Percentiles rank a stretch among this genome's conserved stretches.
These are phyloP conservation scores for Lagenidium sp. DNA, from an alignment of 352 stramenopile genomes.

Conservation along the genomic window DNA sequence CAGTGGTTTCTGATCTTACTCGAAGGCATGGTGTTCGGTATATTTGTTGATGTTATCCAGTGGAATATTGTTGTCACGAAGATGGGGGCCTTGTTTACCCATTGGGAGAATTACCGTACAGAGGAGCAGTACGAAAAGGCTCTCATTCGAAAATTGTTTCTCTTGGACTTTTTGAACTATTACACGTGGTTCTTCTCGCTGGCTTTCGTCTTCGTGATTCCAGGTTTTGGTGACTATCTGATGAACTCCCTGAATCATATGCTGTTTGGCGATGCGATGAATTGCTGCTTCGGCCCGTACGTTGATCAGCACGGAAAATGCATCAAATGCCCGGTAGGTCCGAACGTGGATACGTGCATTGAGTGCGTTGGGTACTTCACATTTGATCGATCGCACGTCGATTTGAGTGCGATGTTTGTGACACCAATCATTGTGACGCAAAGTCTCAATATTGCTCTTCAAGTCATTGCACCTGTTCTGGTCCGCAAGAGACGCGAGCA, in stretches of 20 bases:
- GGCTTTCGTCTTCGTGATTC: conserved; percentile 84
- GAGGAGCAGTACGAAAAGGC: conserved; percentile 80
- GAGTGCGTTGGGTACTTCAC: conserved; percentile 75
- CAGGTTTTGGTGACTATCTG: conserved; percentile 70
- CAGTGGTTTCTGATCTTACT: conserved; percentile 81
- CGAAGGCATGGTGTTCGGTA: conserved; percentile 74
- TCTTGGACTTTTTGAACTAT: conserved; percentile 87
- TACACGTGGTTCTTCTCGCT: conserved; percentile 90
- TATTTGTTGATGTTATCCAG: conserved; percentile 86
- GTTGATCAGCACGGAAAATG: conserved; percentile 63
- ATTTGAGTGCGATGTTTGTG: conserved; percentile 80
- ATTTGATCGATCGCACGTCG: conserved; percentile 79
- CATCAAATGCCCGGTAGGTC: conserved; percentile 45
- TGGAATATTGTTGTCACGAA: conserved; percentile 89
- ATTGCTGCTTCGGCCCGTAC: conserved; percentile 85
- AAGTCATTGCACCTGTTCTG: conserved; percentile 53
- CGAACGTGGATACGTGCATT: conserved; percentile 61
- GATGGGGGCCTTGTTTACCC: conserved; percentile 72
- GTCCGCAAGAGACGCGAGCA: conserved; percentile 58
- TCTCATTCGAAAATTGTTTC: conserved; percentile 76
- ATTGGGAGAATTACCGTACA: conserved; percentile 85
- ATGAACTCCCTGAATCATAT: conserved; percentile 80
- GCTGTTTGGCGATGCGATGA: conserved; percentile 76
- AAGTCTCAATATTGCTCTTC: conserved; percentile 64
- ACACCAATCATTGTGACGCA: conserved; percentile 83